A percentile compares a stretch with the other conserved stretches of the same genome.
Conservation (phyloP, 352 stramenopile species). For the Phytophthora vignae region DNA sequence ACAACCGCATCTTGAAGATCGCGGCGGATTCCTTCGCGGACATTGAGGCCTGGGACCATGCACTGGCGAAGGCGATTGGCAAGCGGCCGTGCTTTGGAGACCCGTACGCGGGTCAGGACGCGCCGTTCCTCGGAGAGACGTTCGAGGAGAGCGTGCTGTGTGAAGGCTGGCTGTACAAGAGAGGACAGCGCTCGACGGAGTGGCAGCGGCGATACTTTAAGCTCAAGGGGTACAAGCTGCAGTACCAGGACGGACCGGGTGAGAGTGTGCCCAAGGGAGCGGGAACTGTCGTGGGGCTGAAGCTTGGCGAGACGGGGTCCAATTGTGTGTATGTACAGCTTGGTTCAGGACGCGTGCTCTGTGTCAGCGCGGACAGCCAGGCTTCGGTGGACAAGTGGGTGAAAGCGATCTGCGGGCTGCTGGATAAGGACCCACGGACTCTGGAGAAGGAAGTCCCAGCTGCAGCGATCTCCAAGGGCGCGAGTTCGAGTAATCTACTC, state of each 20-base stretch:
- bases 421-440: slow-evolving; percentile 51
- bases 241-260: slow-evolving; percentile 69
- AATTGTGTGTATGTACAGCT: slow-evolving; percentile 78
- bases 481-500: slow-evolving; percentile 36
- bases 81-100: slow-evolving; percentile 76
- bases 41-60: slow-evolving; percentile 80
- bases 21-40: slow-evolving; percentile 70
- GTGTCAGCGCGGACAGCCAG: slow-evolving; percentile 67
- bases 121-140: slow-evolving; percentile 70
- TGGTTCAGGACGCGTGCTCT: slow-evolving; percentile 64
- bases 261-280: slow-evolving; percentile 66
- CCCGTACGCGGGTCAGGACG: slow-evolving; percentile 59
- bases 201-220: slow-evolving; percentile 85
- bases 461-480: slow-evolving; percentile 7
- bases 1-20: slow-evolving; percentile 84
- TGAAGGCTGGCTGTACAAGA: slow-evolving; percentile 83
- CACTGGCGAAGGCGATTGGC: slow-evolving; percentile 52
- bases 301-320: slow-evolving; percentile 51
- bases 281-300: slow-evolving; percentile 68
- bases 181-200: slow-evolving; percentile 58
- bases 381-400: slow-evolving; percentile 71
- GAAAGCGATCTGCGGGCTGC: slow-evolving; percentile 58
- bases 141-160: slow-evolving; percentile 60
- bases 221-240: slow-evolving; percentile 62
- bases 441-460: slow-evolving; percentile 31